Evolutionary conservation across 257 asterid genomes (phyloP), one percentile per base, ranked within the genome.

Genomic region (Sherardia arvensis): DNA sequence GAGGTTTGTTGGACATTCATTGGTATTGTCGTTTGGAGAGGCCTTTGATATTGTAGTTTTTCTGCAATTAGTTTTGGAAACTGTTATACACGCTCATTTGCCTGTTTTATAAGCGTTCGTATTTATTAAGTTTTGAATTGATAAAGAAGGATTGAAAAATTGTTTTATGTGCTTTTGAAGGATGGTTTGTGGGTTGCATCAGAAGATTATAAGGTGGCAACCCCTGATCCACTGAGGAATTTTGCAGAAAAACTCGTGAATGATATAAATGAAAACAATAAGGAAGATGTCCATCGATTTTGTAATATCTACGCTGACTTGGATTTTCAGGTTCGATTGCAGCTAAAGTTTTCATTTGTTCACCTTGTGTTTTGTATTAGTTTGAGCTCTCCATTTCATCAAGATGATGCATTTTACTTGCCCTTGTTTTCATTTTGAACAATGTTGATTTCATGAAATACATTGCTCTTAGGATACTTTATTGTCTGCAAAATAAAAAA

Each of bases 211-310:
- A 83, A 83, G 55, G 71, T 80, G 53, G 97, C 95, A 25, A 91
- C 74, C 69, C 95, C 98, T 6, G 98, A 92, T 74, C 97, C 98
- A 20, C 97, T 92, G 38, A 79, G 97, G 36, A 82, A 74, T 69
- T 88, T 79, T 69, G 98, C 98, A 45, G 91, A 75, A 71, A 89
- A 73, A 79, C 78, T 92, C 73, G 87, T 89, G 25, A 77, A 75
- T 54, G 95, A 89, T 83, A 87, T 92, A 73, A 92, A 92, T 73
- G 62, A 82, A 58, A 80, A 79, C 76, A 86, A 77, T 64, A 71
- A 48, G 45, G 98, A 92, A 70, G 98, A 92, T 71, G 70, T 92
- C 36, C 5, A 61, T 64, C 95, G 98, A 40, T 89, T 92, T 78
- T 88, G 95, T 83, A 92, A 85, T 77, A 74, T 89, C 65, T 89